A percentile compares a stretch with the other conserved stretches of the same genome.
Conservation (phyloP, 164 flowering plant species). For the Akebia trifoliata region DNA sequence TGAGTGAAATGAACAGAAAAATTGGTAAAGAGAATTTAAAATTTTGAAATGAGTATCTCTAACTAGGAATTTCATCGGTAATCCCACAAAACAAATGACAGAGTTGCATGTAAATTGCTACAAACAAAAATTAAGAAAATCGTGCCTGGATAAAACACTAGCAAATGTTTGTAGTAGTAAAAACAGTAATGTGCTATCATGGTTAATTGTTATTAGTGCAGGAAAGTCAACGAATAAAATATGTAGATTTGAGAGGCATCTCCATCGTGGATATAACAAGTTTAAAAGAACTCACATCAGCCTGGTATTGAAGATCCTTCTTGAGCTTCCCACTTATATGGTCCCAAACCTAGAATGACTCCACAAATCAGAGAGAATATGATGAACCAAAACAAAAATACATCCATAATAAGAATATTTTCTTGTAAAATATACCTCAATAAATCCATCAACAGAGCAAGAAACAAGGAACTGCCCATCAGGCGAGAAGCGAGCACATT, state of each 20-base stretch:
- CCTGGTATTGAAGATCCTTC: conserved; percentile 98
- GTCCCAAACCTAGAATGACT: conserved; percentile 79
- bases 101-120: too few species aligned
- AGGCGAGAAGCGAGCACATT: conserved; percentile 90
- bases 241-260: background rate
- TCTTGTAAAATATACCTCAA: conserved; percentile 59
- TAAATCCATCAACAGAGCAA: conserved; percentile 90
- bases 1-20: too few species aligned
- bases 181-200: too few species aligned
- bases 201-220: too few species aligned
- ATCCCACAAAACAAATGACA: too few species aligned
- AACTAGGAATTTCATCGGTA: too few species aligned
- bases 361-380: conserved; percentile 16
- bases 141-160: too few species aligned
- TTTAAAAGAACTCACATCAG: conserved; percentile 66
- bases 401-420: background rate
- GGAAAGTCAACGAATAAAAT: too few species aligned
- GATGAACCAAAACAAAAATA: conserved; percentile 1
- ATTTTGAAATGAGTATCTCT: too few species aligned
- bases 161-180: too few species aligned
- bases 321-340: conserved; percentile 93
- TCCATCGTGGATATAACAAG: background rate
- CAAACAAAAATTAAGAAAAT: too few species aligned
- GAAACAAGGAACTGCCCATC: conserved; percentile 98
- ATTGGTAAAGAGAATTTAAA: too few species aligned